Percentiles rank a stretch among this genome's conserved stretches.
Conservation (phyloP, 768 basidiomycete species). For the Russula ochroleuca region DNA sequence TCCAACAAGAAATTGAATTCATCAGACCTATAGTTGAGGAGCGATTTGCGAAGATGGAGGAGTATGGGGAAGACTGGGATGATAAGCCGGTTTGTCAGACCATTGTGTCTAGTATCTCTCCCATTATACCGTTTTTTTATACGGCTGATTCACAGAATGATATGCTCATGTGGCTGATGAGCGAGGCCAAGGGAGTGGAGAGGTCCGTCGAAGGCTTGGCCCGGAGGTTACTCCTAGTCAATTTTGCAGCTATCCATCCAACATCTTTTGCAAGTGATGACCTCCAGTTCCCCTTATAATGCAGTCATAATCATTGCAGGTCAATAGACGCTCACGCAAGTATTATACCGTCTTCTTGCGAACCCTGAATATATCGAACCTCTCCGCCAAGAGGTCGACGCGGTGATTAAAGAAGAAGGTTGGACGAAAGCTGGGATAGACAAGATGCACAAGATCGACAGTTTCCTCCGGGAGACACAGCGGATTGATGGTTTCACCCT, state of each 20-base stretch:
- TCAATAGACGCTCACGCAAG: slow-evolving; percentile 9
- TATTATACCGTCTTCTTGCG: slow-evolving; percentile 29
- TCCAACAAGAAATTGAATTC: not conserved
- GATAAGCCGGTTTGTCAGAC: not conserved
- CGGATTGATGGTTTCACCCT: slow-evolving; percentile 25
- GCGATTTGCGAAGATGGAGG: slow-evolving; percentile 5
- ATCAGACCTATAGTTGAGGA: slow-evolving; percentile 10
- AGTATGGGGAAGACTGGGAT: not conserved
- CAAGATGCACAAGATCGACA: slow-evolving; percentile 35
- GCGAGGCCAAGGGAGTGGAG: slow-evolving; percentile 33
- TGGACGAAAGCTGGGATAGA: slow-evolving; percentile 12
- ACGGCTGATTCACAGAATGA: slow-evolving; percentile 34
- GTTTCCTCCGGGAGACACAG: slow-evolving; percentile 36
- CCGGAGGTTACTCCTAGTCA: slow-evolving; percentile 36
- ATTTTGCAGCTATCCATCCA: slow-evolving; percentile 40
- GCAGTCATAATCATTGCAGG: not conserved
- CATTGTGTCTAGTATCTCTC: not conserved
- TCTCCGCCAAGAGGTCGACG: slow-evolving; percentile 30
- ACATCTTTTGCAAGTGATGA: slow-evolving; percentile 32
- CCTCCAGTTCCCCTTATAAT: too few species aligned
- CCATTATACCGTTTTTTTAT: too few species aligned
- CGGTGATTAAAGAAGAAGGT: slow-evolving; percentile 16
- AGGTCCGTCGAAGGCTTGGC: slow-evolving; percentile 32
- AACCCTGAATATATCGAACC: slow-evolving; percentile 29
- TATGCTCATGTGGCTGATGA: slow-evolving; percentile 41